These are phyloP conservation scores for Tricholoma sp. DNA, from an alignment of 768 basidiomycete species.

Conservation along the genomic window DNA sequence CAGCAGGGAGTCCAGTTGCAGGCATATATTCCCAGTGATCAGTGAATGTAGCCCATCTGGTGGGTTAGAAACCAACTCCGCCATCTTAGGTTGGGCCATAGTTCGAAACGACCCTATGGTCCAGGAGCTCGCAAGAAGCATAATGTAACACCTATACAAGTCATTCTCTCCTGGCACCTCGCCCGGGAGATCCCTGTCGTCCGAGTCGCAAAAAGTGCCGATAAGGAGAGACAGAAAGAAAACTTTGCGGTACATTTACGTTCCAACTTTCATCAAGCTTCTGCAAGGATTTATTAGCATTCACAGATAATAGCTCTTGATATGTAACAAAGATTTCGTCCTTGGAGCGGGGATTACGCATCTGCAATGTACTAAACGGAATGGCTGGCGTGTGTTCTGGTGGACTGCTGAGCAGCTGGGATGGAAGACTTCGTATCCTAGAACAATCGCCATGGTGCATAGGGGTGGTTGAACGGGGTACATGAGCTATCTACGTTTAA, in stretches of 20 bases:
- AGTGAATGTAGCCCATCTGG: background rate
- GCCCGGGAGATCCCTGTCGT: constrained; percentile 35
- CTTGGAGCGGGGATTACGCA: constrained; percentile 37
- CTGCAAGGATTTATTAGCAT: too few species aligned
- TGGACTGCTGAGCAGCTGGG: constrained; percentile 36
- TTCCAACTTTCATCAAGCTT: background rate
- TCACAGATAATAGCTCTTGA: too few species aligned
- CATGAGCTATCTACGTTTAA: background rate
- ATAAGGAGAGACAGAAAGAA: constrained; percentile 42
- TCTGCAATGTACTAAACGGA: constrained; percentile 34
- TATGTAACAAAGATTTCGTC: constrained; percentile 39
- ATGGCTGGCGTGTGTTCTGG: constrained; percentile 28
- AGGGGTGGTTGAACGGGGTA: too few species aligned
- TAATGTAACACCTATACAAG: constrained; percentile 38
- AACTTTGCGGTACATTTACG: constrained; percentile 38
- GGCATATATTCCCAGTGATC: constrained; percentile 47
- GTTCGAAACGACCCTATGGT: constrained; percentile 45
- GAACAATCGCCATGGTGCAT: too few species aligned
- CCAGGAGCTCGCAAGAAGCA: constrained; percentile 43
- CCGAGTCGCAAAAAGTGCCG: constrained; percentile 40
- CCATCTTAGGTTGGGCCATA: constrained; percentile 31
- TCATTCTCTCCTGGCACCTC: constrained; percentile 49
- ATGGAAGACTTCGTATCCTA: constrained; percentile 18
- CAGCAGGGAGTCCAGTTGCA: constrained; percentile 44
- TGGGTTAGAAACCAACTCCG: background rate